Conservation (phyloP, 1,284 basidiomycete species). For the Flammula alnicola region DNA sequence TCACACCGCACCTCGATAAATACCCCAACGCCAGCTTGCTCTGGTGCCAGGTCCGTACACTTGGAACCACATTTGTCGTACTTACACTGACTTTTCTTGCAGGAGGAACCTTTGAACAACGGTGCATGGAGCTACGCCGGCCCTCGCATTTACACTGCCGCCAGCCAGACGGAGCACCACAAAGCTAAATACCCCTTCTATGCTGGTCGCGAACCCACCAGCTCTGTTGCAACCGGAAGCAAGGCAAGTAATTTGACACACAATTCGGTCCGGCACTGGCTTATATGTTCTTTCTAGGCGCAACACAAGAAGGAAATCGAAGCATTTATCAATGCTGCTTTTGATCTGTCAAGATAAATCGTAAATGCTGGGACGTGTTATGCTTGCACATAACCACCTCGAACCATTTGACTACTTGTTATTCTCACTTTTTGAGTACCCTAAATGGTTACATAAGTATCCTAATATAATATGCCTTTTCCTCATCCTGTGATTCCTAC, state of each 20-base stretch:
- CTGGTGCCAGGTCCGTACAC: constrained; percentile 96
- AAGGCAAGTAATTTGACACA: constrained; percentile 57
- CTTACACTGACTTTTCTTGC: constrained; percentile 50
- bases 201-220: constrained; percentile 86
- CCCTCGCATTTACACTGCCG: constrained; percentile 84
- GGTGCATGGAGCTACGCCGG: constrained; percentile 94
- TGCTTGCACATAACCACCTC: no score
- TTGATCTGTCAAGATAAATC: constrained; percentile 34
- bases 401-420: no score
- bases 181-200: constrained; percentile 87
- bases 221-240: constrained; percentile 90
- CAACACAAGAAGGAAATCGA: constrained; percentile 89
- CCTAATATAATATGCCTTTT: no score
- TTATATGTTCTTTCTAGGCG: constrained; percentile 43
- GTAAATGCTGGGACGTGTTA: no score
- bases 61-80: no score
- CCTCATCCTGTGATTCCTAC: no score
- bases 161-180: constrained; percentile 88
- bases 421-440: no score
- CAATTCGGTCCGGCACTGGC: background rate
- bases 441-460: no score
- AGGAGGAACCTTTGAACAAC: constrained; percentile 92
- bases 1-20: constrained; percentile 90
- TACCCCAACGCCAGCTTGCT: constrained; percentile 94
- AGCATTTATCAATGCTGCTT: constrained; percentile 67